phyloP scores from a whole-genome alignment of 169 alveolate genomes.

The Cryptosporidium sp. region DNA sequence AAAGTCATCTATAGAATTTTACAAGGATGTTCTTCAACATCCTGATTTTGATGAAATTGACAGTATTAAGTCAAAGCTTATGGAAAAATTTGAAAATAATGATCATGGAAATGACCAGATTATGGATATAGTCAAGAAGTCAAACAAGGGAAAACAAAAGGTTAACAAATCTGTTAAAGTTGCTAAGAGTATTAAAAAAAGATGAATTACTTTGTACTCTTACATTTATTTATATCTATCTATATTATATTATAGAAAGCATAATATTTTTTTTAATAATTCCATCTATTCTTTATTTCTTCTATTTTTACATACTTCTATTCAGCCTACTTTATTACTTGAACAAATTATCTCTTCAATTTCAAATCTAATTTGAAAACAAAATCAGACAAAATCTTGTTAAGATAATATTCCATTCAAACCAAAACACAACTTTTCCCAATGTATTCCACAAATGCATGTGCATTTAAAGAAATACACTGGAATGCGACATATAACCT shows the following conservation, averaged over 20 bases:
- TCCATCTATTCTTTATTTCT: too few species aligned
- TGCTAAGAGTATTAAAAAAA: conserved; percentile 8
- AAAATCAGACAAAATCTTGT: too few species aligned
- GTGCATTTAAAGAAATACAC: too few species aligned
- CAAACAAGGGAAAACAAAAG: background rate
- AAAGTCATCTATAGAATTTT: background rate
- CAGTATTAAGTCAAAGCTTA: conserved; percentile 20
- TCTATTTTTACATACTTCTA: background rate
- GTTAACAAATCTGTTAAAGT: conserved; percentile 6
- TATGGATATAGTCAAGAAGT: background rate
- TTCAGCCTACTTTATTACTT: too few species aligned
- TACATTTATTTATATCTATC: background rate
- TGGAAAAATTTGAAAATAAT: conserved; percentile 1
- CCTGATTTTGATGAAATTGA: conserved; percentile 43
- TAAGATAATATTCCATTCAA: too few species aligned
- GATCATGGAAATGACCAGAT: background rate
- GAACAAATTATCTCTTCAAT: too few species aligned
- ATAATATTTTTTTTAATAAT: too few species aligned
- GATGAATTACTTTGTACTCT: background rate
- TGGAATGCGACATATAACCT: background rate
- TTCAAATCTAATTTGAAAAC: too few species aligned
- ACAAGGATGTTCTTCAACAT: conserved; percentile 37
- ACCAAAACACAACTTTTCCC: too few species aligned
- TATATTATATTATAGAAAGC: background rate
- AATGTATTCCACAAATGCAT: too few species aligned